Evolutionary conservation across 768 basidiomycete species (phyloP).

Genomic region (Leccinum pellstonianum): DNA sequence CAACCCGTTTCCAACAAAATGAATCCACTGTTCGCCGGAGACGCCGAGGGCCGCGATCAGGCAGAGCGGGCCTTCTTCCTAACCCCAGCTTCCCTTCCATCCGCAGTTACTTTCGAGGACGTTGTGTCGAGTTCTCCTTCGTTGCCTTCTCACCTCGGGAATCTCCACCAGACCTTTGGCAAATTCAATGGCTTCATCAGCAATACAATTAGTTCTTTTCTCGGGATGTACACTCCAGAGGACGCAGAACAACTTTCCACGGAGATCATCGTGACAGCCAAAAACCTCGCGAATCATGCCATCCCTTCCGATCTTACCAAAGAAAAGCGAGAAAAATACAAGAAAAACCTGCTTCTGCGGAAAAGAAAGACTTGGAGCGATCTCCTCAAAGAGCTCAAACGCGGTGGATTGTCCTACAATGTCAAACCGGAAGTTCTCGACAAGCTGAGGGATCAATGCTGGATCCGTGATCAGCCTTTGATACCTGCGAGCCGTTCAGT

Average conservation of each 20-base stretch:
- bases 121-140: constrained; percentile 1
- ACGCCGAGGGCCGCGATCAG: constrained; percentile 32
- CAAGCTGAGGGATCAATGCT: constrained; percentile 51
- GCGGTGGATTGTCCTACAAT: constrained; percentile 68
- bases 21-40: constrained; percentile 35
- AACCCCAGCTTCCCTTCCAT: not conserved
- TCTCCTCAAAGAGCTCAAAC: constrained; percentile 83
- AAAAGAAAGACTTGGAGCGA: constrained; percentile 93
- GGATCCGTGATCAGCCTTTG: constrained; percentile 65
- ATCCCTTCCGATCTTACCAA: constrained; percentile 42
- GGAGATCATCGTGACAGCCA: constrained; percentile 62
- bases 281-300: constrained; percentile 49
- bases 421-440: constrained; percentile 68
- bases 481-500: constrained; percentile 26
- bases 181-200: constrained; percentile 49
- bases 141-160: constrained; percentile 40
- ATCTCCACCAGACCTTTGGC: constrained; percentile 49
- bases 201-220: constrained; percentile 41
- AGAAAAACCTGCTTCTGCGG: constrained; percentile 71
- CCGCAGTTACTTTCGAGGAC: constrained; percentile 2
- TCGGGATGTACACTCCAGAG: constrained; percentile 40
- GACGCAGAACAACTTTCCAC: constrained; percentile 54
- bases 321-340: constrained; percentile 58
- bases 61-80: constrained; percentile 13
- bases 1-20: constrained; percentile 58